Conservation (phyloP, 2,329 filamentous ascomycete species). For the Trichoderma harzianum region DNA sequence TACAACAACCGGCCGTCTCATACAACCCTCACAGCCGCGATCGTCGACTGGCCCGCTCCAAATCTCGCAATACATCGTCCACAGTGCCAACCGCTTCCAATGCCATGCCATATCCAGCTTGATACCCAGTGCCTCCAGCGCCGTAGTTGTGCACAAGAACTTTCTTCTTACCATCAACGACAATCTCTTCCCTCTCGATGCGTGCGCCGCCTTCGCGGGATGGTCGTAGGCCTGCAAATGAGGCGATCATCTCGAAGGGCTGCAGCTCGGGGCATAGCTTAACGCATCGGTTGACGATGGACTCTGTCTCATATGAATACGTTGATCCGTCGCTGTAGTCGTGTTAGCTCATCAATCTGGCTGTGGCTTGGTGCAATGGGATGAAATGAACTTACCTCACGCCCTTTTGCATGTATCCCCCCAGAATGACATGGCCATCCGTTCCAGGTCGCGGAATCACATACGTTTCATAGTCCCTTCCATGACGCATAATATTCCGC, state of each 20-base stretch:
- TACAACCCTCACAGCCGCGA: not conserved
- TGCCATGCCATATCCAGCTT: constrained; percentile 42
- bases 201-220: constrained; percentile 41
- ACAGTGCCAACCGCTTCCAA: constrained; percentile 33
- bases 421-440: constrained; percentile 31
- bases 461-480: constrained; percentile 39
- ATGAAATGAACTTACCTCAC: constrained; percentile 25
- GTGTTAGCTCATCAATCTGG: not conserved
- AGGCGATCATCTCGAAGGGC: constrained; percentile 32
- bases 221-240: constrained; percentile 33
- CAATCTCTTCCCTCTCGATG: constrained; percentile 40
- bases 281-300: constrained; percentile 36
- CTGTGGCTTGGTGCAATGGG: not conserved
- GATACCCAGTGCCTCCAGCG: constrained; percentile 44
- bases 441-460: constrained; percentile 38
- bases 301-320: constrained; percentile 36
- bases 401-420: constrained; percentile 40
- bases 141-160: constrained; percentile 43
- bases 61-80: constrained; percentile 27
- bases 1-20: not conserved
- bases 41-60: not conserved
- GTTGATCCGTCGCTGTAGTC: constrained; percentile 31
- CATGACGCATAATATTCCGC: constrained; percentile 39
- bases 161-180: constrained; percentile 25
- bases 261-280: constrained; percentile 32